Conservation (phyloP, 345 rosid species). For the Rubroshorea leprosula region DNA sequence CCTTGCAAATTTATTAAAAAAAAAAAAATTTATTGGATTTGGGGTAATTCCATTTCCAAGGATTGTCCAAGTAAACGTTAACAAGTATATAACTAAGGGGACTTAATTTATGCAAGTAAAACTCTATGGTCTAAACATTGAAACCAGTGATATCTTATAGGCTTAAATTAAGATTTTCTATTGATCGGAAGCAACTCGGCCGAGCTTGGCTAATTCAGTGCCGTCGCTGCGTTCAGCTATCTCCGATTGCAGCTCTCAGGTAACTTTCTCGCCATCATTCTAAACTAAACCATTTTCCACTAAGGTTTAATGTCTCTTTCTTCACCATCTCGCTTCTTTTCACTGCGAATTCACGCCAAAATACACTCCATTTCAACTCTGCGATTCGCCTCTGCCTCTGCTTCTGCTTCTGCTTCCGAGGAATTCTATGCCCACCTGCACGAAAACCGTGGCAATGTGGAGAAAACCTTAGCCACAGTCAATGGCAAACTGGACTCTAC, state of each 20-base stretch:
- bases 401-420: slow-evolving; percentile 37
- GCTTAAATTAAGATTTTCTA: too few species aligned
- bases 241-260: background rate
- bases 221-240: background rate
- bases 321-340: slow-evolving; percentile 21
- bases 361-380: slow-evolving; percentile 27
- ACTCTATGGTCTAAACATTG: too few species aligned
- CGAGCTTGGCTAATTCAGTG: background rate
- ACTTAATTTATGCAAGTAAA: too few species aligned
- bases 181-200: background rate
- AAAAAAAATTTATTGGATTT: too few species aligned
- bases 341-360: slow-evolving; percentile 21
- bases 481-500: slow-evolving; percentile 41
- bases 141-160: too few species aligned
- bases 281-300: background rate
- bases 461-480: slow-evolving; percentile 37
- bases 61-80: too few species aligned
- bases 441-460: slow-evolving; percentile 31
- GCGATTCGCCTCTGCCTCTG: slow-evolving; percentile 29
- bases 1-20: too few species aligned
- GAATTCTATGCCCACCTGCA: slow-evolving; percentile 37
- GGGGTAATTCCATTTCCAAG: too few species aligned
- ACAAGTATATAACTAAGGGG: too few species aligned
- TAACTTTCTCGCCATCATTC: too few species aligned
- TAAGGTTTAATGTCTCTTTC: background rate